Conservation (phyloP, 306 rosid species). For the Pyrus communis region DNA sequence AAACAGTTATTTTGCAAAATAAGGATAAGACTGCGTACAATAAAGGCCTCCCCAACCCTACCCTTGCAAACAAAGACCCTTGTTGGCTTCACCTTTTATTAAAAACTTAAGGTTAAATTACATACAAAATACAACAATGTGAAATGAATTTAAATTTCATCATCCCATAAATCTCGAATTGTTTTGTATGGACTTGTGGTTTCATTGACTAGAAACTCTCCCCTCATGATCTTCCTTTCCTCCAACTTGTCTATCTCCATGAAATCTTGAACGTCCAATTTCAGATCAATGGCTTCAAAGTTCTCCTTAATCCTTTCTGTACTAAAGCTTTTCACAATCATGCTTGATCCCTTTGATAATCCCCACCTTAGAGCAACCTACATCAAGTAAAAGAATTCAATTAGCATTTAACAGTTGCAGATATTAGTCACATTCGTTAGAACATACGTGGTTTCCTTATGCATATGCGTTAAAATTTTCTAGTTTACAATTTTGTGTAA, state of each 20-base stretch:
- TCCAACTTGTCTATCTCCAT: conserved; percentile 53
- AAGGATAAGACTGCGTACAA: too few species aligned
- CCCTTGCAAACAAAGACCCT: too few species aligned
- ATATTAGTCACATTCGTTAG: too few species aligned
- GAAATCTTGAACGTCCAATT: conserved; percentile 55
- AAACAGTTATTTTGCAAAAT: too few species aligned
- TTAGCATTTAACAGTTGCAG: not conserved
- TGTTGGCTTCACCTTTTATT: not conserved
- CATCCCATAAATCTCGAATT: conserved; percentile 71
- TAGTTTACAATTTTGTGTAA: rapidly evolving
- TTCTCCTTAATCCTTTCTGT: conserved; percentile 65
- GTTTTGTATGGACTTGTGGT: conserved; percentile 84
- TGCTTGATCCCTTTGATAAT: conserved; percentile 66
- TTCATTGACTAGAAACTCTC: conserved; percentile 64
- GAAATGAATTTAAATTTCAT: conserved; percentile 20
- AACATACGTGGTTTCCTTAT: rapidly evolving
- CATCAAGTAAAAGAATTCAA: not conserved
- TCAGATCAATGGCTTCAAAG: conserved; percentile 41
- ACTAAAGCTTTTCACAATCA: conserved; percentile 80
- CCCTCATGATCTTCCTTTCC: conserved; percentile 80
- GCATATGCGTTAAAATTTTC: too few species aligned
- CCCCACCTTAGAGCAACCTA: conserved; percentile 86
- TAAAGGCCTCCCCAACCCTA: too few species aligned
- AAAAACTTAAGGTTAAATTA: not conserved
- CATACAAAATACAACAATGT: not conserved